Base-by-base conservation (phyloP, 768 basidiomycete genomes). In the Rhodocollybia butyracea region DNA sequence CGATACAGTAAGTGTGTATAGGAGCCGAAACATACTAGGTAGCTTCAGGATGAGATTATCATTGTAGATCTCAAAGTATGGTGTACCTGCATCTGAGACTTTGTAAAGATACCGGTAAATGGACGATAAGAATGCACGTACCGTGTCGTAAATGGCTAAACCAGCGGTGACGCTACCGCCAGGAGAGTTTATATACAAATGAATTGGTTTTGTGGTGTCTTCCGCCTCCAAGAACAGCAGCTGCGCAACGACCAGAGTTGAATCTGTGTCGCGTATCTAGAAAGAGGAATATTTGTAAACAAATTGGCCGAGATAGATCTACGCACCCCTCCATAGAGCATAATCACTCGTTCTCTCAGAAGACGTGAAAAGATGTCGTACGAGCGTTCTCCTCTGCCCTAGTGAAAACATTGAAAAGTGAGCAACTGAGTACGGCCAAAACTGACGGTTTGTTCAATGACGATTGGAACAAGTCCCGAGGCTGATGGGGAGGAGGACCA, bases 341-440 rank as follows among this genome's bases (percentile, higher is more conserved):
- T 97, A 62, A 98, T 91, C 32, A 98, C 95, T 47, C 96, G 82
- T 67, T 98, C 96, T 59, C 92, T 79, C 36, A 98, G 77, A 46
- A 98, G 79, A 21, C 96, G 83, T 34, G 95, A 98, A 72, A 94
- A 98, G 55, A 98, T 97, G 66, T 98, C 95, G 73, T 97, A 96
- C 26, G 90, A 91, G 34, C 91, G 80, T 70, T 93, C 92, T 12
- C 91, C 91, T 63, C 91, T 81, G 43, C 88, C 89, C 89, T 91
- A 61, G 3, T 50, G 48, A 55, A 30, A 46, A 56, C 41, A 61
- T 54, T 41, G 48, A 29, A 60, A 34, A 54, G 39, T 53, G 11
- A 36, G 55, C 56, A 60, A n/a, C 32, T 19, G 47, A 54, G 13
- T 13, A n/a, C 3, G 7, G 30, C 5, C 11, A 22, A n/a, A 7